Evolutionary conservation across 495 filamentous ascomycete genomes (phyloP).

Genomic region (Achaetomiella virescens): DNA sequence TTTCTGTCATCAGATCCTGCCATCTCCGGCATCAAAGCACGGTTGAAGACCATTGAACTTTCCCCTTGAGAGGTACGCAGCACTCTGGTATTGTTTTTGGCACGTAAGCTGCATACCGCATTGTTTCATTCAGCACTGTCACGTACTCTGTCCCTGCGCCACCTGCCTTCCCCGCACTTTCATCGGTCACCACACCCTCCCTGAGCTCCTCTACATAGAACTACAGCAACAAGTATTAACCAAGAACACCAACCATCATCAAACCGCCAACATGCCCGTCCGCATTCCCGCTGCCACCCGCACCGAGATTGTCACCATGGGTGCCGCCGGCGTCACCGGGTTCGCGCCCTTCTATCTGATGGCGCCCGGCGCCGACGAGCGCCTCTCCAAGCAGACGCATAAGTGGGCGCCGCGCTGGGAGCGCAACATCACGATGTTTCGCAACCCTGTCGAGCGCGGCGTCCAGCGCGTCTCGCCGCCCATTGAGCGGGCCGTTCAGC

Average conservation of each 20-base stretch:
- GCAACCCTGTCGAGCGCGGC: conserved; percentile 36
- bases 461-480: conserved; percentile 39
- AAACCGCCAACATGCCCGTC: conserved; percentile 38
- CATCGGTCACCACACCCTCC: neutral
- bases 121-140: neutral
- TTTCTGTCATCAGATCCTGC: neutral
- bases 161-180: neutral
- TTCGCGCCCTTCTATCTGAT: conserved; percentile 47
- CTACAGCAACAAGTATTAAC: neutral
- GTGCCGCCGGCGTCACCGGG: conserved; percentile 35
- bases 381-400: conserved; percentile 35
- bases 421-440: conserved; percentile 43
- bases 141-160: neutral
- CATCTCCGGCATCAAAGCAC: neutral
- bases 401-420: conserved; percentile 48
- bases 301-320: conserved; percentile 38
- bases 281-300: conserved; percentile 38
- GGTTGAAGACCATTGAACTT: neutral
- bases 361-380: conserved; percentile 41
- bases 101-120: too few species aligned
- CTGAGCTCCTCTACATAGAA: neutral
- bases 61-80: neutral
- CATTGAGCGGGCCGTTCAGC: conserved; percentile 34
- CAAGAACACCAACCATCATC: conserved; percentile 4
- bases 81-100: neutral